Base-by-base conservation (phyloP, 1,284 basidiomycete species). In the Cryptococcus wingfieldii region DNA sequence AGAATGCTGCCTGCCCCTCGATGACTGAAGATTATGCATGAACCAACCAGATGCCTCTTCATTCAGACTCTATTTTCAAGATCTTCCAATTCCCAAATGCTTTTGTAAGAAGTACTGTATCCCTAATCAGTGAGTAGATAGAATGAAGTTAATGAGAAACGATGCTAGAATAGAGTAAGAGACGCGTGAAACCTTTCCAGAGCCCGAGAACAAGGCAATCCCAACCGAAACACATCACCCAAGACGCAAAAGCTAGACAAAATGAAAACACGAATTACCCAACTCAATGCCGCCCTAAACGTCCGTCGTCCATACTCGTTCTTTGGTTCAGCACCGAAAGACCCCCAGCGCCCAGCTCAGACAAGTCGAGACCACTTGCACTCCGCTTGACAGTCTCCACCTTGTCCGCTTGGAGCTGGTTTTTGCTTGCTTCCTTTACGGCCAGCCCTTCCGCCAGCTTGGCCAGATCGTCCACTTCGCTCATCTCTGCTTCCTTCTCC, bases 281-380 rank as follows among this genome's bases (percentile, higher is more conserved):
- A 8, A 16, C 31, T 38, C 43, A 49, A 23, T 47, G 52, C 48
- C 53, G 38, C 16, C 47, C 56, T 13, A 65, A 59, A 37, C 64
- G 58, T 3, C 34, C 48, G 27, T 62, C 63, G 55, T 72, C 72
- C 23, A 71, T 38, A 37, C 68, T 67, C 16, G 54, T 50, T 39
- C 59, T 46, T 28, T 54, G 55, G 18, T 51, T 51, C 23, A 18
- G 6, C 19, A 10, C 48, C 37, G 38, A 45, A 25, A 19, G 14
- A 43, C 16, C 28, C 27, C 31, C 38, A 23, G 18, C 25, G 19
- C 37, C 47, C 25, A n/a, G 31, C 19, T 34, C 37, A 25, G 16
- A 25, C 27, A 45, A 45, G 23, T 31, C 45, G 10, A 50, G 27
- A 5, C 48, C 48, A 25, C 27, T 43, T 51, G 56, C 18, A 27